These are phyloP conservation scores for Aleurites moluccanus DNA, from an alignment of 441 rosid species.

Conservation along the genomic window DNA sequence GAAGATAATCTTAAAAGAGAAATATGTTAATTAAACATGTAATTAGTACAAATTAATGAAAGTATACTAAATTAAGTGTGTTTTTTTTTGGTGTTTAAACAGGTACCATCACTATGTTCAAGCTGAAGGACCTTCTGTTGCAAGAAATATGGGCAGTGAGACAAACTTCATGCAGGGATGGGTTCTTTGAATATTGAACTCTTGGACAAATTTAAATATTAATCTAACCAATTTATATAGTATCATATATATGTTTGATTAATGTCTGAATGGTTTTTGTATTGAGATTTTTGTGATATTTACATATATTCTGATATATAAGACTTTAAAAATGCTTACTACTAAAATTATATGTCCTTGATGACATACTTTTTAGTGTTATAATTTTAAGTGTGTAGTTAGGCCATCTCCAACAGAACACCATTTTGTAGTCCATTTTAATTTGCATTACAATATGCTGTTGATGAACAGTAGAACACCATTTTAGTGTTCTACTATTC, in stretches of 20 bases:
- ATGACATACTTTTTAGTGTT: too few species aligned
- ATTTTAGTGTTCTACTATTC: too few species aligned
- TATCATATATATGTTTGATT: neutral
- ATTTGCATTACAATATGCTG: too few species aligned
- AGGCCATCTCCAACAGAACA: too few species aligned
- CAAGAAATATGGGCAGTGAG: conserved; percentile 49
- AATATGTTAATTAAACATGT: too few species aligned
- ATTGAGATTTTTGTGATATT: neutral
- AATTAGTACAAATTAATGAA: neutral
- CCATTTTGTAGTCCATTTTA: too few species aligned
- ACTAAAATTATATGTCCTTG: too few species aligned
- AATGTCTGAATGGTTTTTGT: neutral
- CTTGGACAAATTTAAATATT: neutral
- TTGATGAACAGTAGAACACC: too few species aligned
- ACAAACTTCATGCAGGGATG: conserved; percentile 78
- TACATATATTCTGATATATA: neutral
- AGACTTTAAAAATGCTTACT: conserved; percentile 1
- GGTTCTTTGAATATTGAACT: conserved; percentile 40
- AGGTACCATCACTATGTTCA: conserved; percentile 55
- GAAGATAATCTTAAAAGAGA: too few species aligned
- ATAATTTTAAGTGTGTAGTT: too few species aligned
- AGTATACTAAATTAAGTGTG: neutral
- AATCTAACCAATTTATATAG: neutral
- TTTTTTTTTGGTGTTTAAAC: neutral
- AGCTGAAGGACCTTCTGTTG: conserved; percentile 59